Base-by-base conservation (phyloP, 768 basidiomycete genomes). In the Lanmaoa rubissima region DNA sequence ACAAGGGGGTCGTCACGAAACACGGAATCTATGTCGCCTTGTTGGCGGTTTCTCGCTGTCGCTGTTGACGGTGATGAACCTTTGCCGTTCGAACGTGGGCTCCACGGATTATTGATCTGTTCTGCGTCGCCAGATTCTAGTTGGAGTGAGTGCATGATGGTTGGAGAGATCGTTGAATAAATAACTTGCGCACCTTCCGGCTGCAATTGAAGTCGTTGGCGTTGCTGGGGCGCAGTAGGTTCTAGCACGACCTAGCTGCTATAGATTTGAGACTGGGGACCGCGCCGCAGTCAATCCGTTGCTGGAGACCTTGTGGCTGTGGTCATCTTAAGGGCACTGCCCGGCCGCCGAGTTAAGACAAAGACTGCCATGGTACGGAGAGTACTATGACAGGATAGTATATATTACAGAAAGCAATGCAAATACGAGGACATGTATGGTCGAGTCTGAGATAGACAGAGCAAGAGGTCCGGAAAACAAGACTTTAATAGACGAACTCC, bases 51-150 rank as follows among this genome's bases (percentile, higher is more conserved):
- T 28, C 38, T 19, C 24, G 34, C 10, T 46, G 41, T 48, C 31
- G 17, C 16, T 17, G 21, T 24, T 24, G 39, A 53, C 21, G 40
- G 16, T 1, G 43, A 16, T n/a, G 10, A 26, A 38, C 13, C 24
- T 12, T 26, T 2, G 48, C 43, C 42, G 51, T 35, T 48, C 2
- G 28, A 26, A 21, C 12, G 45, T 10, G 21, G 34, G 3, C 17
- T 17, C 59, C 59, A 64, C 55, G 51, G 56, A 38, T 61, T 61
- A 7, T 21, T 13, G 53, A 34, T 34, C 45, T 55, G 61, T 21
- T 51, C 53, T 21, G 32, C n/a, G 26, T 55, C 45, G 16, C 5
- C 2, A n/a, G 48, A 17, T 34, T 47, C 36, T 4, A 42, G 19
- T 12, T 43, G 47, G 36, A 31, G 55, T 62, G 60, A 58, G 51